Evolutionary conservation across 108 stramenopile species (phyloP).

Genomic region (Schizochytrium sp.): DNA sequence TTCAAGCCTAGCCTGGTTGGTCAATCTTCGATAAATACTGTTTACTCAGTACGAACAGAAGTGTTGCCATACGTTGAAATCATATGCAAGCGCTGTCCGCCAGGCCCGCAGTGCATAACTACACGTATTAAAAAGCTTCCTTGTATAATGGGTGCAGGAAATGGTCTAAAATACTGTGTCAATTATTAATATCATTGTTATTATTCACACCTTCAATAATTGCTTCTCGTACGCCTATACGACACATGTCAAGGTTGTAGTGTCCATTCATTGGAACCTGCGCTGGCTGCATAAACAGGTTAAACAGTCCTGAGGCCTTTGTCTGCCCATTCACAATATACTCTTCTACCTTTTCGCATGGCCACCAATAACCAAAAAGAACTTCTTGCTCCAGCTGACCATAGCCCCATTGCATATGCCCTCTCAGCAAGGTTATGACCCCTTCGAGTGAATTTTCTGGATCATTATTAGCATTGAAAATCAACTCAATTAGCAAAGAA

Average conservation of each 20-base stretch:
- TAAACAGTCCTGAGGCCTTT: not conserved
- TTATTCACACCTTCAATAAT: not conserved
- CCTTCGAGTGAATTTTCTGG: not conserved
- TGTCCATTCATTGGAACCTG: constrained; percentile 31
- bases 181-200: too few relatives aligned
- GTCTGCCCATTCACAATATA: not conserved
- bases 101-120: too few relatives aligned
- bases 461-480: not conserved
- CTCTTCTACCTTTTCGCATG: constrained; percentile 2
- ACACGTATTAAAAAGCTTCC: too few relatives aligned
- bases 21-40: too few relatives aligned
- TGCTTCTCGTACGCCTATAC: not conserved
- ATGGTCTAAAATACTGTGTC: too few relatives aligned
- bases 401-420: not conserved
- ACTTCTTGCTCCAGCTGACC: constrained; percentile 36
- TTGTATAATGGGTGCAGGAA: too few relatives aligned
- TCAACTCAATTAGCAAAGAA: not conserved
- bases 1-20: too few relatives aligned
- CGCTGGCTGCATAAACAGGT: not conserved
- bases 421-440: not conserved
- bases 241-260: constrained; percentile 44
- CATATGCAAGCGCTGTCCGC: too few relatives aligned
- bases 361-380: constrained; percentile 10
- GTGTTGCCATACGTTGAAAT: too few relatives aligned
- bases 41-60: too few relatives aligned